These are phyloP conservation scores for Lithocarpus polystachyus DNA, from an alignment of 306 rosid species.

Conservation along the genomic window DNA sequence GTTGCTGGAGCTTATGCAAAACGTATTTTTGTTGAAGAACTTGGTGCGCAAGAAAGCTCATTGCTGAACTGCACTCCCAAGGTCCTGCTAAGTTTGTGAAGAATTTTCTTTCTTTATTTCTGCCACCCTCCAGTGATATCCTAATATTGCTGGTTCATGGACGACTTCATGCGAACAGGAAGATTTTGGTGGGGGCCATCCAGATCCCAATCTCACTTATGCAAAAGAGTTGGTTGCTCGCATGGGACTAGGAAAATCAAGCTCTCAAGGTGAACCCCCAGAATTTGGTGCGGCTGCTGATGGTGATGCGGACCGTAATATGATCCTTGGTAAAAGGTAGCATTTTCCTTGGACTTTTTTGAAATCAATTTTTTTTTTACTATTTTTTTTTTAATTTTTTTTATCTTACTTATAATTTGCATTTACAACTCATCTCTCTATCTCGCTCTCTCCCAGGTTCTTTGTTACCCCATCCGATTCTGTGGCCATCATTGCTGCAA, in stretches of 20 bases:
- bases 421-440: conserved; percentile 4
- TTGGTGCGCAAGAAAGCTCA: conserved; percentile 93
- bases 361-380: too few relatives aligned
- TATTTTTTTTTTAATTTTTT: conserved; percentile 9
- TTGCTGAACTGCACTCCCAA: conserved; percentile 87
- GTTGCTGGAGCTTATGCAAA: conserved; percentile 98
- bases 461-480: conserved; percentile 99
- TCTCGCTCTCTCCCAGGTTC: conserved; percentile 50
- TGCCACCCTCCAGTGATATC: background rate
- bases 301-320: conserved; percentile 99
- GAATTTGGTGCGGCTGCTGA: conserved; percentile 99
- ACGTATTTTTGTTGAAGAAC: conserved; percentile 92
- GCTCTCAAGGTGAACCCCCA: conserved; percentile 70
- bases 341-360: background rate
- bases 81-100: conserved; percentile 40
- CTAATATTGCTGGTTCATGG: background rate
- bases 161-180: conserved; percentile 57
- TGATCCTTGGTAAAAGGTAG: conserved; percentile 98
- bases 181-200: conserved; percentile 99
- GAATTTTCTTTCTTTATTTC: background rate
- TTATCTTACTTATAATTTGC: conserved; percentile 1
- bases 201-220: conserved; percentile 97
- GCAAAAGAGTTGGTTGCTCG: conserved; percentile 95
- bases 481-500: conserved; percentile 98
- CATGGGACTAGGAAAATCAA: conserved; percentile 87